Base-by-base conservation (phyloP, 345 rosid species). In the Odontarrhena argentea region DNA sequence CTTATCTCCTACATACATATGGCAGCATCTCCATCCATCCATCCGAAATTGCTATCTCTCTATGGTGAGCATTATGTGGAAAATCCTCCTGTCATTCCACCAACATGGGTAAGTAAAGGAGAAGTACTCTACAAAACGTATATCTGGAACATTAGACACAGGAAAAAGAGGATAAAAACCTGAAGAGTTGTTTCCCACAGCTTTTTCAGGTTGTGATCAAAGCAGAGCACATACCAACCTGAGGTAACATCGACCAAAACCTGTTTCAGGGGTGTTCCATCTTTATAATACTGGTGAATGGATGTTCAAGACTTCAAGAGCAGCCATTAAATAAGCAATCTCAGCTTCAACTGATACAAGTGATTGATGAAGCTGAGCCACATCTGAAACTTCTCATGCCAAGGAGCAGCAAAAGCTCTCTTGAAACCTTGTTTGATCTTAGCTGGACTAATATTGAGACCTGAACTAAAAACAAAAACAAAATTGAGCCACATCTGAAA, bases 201-300 rank as follows among this genome's bases (percentile, higher is more conserved):
- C 83, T 91, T 95, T 2, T 89, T 86, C 11, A 91, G 83, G 80
- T 91, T 95, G 63, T 95, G 99, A 86, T 95, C 98, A 59, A 84
- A 95, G 80, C 99, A 95, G 85, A 91, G 86, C 8, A 95, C 99
- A 6, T 80, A 80, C 98, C 98, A 91, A 45, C 89, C 97, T 0
- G 99, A 83, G 9, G 99, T 91, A 75, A 95, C 97, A 78, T 89
- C 98, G 36, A 91, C 97, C 83, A 95, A 60, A 60, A 91, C 99
- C 80, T 86, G 97, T 80, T 95, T 95, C 60, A 79, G 86, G 3
- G 94, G 98, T 37, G 82, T 87, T 2, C 93, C 94, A 41, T 74
- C 82, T 70, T 76, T 83, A 79, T 80, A 87, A 3, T 51, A 71
- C 73, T 83, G 76, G 68, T 84, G 97, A 63, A 95, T 80, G 49